Conservation (phyloP, 2,329 filamentous ascomycete species). For the Thielaviopsis punctulata region DNA sequence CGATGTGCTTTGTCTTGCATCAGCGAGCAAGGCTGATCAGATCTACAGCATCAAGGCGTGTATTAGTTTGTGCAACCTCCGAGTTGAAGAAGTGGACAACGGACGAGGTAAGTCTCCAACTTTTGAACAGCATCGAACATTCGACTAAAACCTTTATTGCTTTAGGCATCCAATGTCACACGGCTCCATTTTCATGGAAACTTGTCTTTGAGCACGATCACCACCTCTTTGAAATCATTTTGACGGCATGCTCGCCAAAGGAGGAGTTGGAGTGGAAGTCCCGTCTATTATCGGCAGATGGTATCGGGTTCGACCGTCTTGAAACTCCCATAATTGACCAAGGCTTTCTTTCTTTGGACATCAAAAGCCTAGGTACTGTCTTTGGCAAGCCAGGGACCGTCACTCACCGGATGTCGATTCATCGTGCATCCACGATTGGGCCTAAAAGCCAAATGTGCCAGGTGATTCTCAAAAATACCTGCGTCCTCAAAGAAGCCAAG, state of each 20-base stretch:
- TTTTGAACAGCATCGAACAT: neutral
- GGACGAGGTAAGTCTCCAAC: constrained; percentile 40
- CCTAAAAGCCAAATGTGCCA: constrained; percentile 51
- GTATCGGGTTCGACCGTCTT: neutral
- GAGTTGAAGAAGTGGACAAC: constrained; percentile 57
- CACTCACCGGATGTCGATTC: constrained; percentile 57
- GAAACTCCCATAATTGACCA: constrained; percentile 23
- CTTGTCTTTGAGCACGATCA: constrained; percentile 63
- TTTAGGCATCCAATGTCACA: constrained; percentile 70
- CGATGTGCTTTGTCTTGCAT: constrained; percentile 61
- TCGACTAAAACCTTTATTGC: constrained; percentile 13
- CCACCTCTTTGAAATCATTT: constrained; percentile 65
- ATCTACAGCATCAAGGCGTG: constrained; percentile 60
- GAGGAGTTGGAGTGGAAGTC: constrained; percentile 71
- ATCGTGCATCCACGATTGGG: constrained; percentile 58
- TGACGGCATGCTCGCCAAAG: constrained; percentile 66
- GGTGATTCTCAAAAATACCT: constrained; percentile 76
- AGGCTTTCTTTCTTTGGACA: constrained; percentile 48
- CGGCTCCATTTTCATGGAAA: constrained; percentile 82
- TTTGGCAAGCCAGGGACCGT: constrained; percentile 54
- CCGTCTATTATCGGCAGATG: constrained; percentile 32
- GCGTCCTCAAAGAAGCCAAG: constrained; percentile 41
- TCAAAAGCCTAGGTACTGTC: constrained; percentile 57
- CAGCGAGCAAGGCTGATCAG: constrained; percentile 42
- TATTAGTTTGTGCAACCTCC: constrained; percentile 48